A percentile compares a stretch with the other conserved stretches of the same genome.
phyloP scores from a whole-genome alignment of 192 early-diverging fungal species.

The Umbelopsis isabellina region DNA sequence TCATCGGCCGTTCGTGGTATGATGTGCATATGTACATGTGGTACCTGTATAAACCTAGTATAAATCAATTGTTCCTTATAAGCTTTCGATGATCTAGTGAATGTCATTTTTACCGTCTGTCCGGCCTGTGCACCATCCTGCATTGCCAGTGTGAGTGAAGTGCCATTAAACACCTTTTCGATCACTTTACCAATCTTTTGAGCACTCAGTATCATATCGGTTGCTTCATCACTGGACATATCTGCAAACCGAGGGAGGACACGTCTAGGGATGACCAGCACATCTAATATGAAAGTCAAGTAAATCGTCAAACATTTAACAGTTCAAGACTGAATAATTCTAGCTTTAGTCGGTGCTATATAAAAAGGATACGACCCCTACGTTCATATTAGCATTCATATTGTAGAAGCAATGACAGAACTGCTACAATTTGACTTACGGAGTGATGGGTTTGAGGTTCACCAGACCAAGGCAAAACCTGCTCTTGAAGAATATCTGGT shows the following conservation, averaged over 20 bases:
- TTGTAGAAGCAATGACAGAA: background rate
- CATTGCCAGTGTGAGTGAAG: constrained; percentile 79
- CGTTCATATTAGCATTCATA: background rate
- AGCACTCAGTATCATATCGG: constrained; percentile 80
- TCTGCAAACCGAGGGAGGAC: constrained; percentile 74
- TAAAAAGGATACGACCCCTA: constrained; percentile 45
- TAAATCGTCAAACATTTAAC: constrained; percentile 2
- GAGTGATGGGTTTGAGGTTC: constrained; percentile 90
- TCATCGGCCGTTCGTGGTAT: constrained; percentile 84
- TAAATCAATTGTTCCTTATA: background rate
- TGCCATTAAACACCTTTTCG: constrained; percentile 71
- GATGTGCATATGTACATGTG: constrained; percentile 91
- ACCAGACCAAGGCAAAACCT: constrained; percentile 79
- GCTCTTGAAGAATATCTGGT: constrained; percentile 78
- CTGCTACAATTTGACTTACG: constrained; percentile 51
- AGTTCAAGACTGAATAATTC: background rate
- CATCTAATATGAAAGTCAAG: constrained; percentile 59
- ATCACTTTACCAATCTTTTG: constrained; percentile 77
- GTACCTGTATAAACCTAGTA: constrained; percentile 64
- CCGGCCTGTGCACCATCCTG: constrained; percentile 42
- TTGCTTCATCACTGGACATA: constrained; percentile 76
- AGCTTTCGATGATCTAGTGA: background rate
- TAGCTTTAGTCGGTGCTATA: background rate
- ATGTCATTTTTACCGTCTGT: constrained; percentile 30
- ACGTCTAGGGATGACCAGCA: constrained; percentile 76